Base-by-base conservation (phyloP, 441 rosid genomes). In the Breynia disticha region DNA sequence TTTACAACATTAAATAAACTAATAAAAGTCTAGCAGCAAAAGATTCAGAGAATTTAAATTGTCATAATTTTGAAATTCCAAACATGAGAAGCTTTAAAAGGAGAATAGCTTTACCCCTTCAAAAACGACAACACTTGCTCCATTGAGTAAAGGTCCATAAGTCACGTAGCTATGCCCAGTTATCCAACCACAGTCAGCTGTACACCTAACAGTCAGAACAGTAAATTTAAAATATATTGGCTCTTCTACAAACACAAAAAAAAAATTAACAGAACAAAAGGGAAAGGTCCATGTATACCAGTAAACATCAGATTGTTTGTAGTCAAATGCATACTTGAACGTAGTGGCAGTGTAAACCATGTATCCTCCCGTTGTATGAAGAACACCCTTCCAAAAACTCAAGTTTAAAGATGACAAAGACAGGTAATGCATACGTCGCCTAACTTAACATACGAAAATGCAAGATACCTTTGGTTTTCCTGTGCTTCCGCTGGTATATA, bases 101-200 rank as follows among this genome's bases (percentile, higher is more conserved):
- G 1, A 41, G n/a, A 47, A 12, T 32, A 45, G 51, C 56, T n/a
- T 86, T 86, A 91, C 98, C 90, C 98, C 98, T 77, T 93, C 98
- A 63, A 56, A 86, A 61, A 93, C 73, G 60, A 93, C 77, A 62
- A 66, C 63, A 24, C 84, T 61, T 46, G 98, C 98, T 72, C 93
- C 97, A 74, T 93, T 93, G 55, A 93, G 98, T 90, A 89, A 65
- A 41, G 98, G 98, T 56, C 98, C 98, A 65, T 93, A 93, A 21
- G 97, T 82, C 54, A 93, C 97, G 63, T 93, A 93, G 69, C 98
- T 93, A 68, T 93, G 98, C 57, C 98, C 98, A 37, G 98, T 93
- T 49, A 93, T 89, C 98, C 98, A 93, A 68, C 98, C 98, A 81
- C 98, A 93, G 69, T 93, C 98, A 67, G 98, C 98, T 48, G 98